Conservation (phyloP, 23 red algal genomes). For the Chondrus crispus region DNA sequence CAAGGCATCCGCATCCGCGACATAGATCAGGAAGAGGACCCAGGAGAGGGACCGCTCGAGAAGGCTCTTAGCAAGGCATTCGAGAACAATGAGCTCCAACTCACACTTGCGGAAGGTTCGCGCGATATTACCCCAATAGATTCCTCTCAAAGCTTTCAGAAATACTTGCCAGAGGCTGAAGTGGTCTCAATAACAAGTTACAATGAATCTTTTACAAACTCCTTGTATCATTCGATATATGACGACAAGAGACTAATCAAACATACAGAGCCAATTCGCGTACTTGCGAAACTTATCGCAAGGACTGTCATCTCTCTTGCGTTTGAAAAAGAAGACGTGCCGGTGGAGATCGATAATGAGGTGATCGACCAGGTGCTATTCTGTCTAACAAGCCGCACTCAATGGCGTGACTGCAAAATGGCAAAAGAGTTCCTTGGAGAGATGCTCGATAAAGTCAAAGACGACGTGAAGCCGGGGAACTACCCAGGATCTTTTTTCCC, state of each 20-base stretch:
- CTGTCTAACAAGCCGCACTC: conserved; percentile 56
- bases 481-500: conserved; percentile 49
- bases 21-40: background rate
- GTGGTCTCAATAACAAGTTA: conserved; percentile 48
- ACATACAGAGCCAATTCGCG: conserved; percentile 2
- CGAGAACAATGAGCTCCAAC: background rate
- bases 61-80: background rate
- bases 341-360: background rate
- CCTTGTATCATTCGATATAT: conserved; percentile 55
- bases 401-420: background rate
- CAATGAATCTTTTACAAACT: conserved; percentile 7
- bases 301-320: conserved; percentile 16
- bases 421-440: conserved; percentile 28
- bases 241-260: background rate
- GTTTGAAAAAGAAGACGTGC: background rate
- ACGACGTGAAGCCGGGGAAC: conserved; percentile 38
- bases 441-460: background rate
- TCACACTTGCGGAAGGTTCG: background rate
- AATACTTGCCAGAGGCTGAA: background rate
- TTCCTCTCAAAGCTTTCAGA: conserved; percentile 46
- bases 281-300: conserved; percentile 24
- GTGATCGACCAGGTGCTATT: conserved; percentile 42
- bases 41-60: background rate
- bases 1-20: no score
- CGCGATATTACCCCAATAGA: conserved; percentile 4